Base-by-base conservation (phyloP, 2,329 filamentous ascomycete species). In the Boeremia exigua region DNA sequence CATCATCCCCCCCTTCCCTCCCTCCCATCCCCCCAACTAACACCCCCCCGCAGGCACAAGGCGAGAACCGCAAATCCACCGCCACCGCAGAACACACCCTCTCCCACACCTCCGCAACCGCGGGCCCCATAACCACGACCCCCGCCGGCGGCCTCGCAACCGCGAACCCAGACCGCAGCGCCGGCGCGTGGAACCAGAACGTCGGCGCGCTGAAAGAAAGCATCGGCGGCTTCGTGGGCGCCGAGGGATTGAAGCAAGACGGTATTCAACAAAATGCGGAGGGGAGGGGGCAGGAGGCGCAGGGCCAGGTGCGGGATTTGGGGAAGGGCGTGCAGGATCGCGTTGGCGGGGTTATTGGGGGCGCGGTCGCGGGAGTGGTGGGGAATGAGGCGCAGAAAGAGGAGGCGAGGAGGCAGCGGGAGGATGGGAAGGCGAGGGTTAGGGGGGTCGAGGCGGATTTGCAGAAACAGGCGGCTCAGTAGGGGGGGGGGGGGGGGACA, bases 131-230 rank as follows among this genome's bases (percentile, higher is more conserved):
- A 72, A 86, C 88, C 23, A 82, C 90, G 54, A 88, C 88, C 10
- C 81, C 87, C 46, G 84, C 86, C 0, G 91, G 91, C 43, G 88
- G 87, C 32, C 80, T 90, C 44, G 84, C 88, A 59, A 82, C 85
- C 64, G 91, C 96, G 76, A 82, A 91, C 76, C 81, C 87, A 10
- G 81, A 94, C 74, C 90, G 92, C 62, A 79, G 82, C 19, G 74
- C 85, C 15, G 93, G 94, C 38, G 82, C 83, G 15, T 96, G 89
- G 87, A 91, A 96, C 80, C 93, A 97, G 79, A 96, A 92, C 5
- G 71, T 93, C n/a, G 94, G 93, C 48, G 85, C 89, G 1, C 88
- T 88, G 38, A 97, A 97, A 81, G 91, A 97, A 74, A 81, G 87
- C 4, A 61, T 95, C 1, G 94, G 94, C 54, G 87, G 88, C 15